A percentile compares a stretch with the other conserved stretches of the same genome.
These are phyloP conservation scores for Lagenidium sp. DNA, from an alignment of 352 stramenopile genomes.

Conservation along the genomic window DNA sequence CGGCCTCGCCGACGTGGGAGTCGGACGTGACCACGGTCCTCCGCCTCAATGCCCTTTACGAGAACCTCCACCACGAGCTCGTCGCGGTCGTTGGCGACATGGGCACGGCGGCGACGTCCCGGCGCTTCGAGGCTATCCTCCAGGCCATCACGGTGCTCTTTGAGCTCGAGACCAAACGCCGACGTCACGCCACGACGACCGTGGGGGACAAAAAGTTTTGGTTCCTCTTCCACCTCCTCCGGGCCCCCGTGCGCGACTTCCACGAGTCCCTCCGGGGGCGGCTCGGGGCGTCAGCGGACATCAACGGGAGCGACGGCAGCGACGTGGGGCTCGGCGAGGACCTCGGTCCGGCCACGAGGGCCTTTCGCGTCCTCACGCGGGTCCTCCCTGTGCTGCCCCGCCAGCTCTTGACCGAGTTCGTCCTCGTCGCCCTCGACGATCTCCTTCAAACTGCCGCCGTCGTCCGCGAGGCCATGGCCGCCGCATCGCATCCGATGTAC, in stretches of 20 bases:
- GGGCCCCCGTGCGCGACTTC: constrained; percentile 27
- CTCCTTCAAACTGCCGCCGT: constrained; percentile 25
- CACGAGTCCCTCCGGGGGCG: constrained; percentile 20
- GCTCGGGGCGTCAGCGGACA: not conserved
- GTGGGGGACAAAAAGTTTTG: constrained; percentile 46
- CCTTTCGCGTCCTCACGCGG: constrained; percentile 16
- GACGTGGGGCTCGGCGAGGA: not conserved
- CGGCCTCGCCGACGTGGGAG: constrained; percentile 25
- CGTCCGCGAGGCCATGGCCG: constrained; percentile 13
- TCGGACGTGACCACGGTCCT: constrained; percentile 38
- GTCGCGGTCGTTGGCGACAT: constrained; percentile 2
- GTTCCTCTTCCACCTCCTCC: constrained; percentile 29
- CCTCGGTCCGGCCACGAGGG: not conserved
- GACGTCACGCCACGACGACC: constrained; percentile 16
- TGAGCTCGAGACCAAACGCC: constrained; percentile 36
- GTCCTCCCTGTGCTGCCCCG: constrained; percentile 33
- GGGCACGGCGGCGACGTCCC: not conserved
- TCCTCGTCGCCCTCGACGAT: constrained; percentile 37
- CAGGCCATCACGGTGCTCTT: constrained; percentile 35
- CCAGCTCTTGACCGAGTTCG: constrained; percentile 37
- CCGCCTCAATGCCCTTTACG: constrained; percentile 35
- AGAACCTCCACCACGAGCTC: constrained; percentile 26
- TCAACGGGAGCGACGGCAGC: not conserved
- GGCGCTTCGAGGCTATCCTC: constrained; percentile 2
- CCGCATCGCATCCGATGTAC: not conserved